Evolutionary conservation across 306 rosid genomes (phyloP), one percentile per base, ranked within the genome.

Genomic region (Luffa acutangula): DNA sequence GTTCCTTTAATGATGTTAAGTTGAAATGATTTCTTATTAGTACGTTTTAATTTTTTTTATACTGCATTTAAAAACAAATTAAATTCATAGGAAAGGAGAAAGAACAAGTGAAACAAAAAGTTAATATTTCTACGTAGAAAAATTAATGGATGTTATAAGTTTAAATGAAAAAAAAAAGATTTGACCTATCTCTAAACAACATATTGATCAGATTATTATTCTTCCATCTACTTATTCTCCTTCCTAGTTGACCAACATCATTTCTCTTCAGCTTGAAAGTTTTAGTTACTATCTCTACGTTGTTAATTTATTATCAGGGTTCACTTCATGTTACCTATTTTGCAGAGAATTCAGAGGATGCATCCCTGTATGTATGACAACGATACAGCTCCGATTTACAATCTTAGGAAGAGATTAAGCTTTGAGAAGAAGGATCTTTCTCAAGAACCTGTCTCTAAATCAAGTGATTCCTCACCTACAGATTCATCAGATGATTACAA

Each of bases 361-460:
- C 94, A 93, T 82, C 99, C 99, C 75, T 81, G 82, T 88, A 65
- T 95, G 86, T 95, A 95, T 43, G 93, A 90, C 34, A 90, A 91
- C 48, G 83, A 82, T 2, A 77, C 7, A 51, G 83, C 76, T 76
- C 67, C 89, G 4, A 25, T 51, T 56, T 93, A 96, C 89, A 91
- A 90, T 81, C 88, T 96, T 42, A 87, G 96, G 81, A 89, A 91
- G 84, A 91, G 97, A 82, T 63, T 63, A 75, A 88, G 79, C 64
- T 20, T 67, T 74, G 83, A 75, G 71, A 84, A 84, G 85, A 80
- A 81, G 81, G 85, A 45, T 71, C 75, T 78, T 71, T 65, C 59
- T 25, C 84, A 59, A 41, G 81, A 77, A 58, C 60, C 75, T 11
- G 20, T 65, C 20, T 54, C 89, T 41, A 74, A 79, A 65, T 42